These are phyloP conservation scores for Psilocybe cubensis DNA, from an alignment of 768 basidiomycete species.

Conservation along the genomic window DNA sequence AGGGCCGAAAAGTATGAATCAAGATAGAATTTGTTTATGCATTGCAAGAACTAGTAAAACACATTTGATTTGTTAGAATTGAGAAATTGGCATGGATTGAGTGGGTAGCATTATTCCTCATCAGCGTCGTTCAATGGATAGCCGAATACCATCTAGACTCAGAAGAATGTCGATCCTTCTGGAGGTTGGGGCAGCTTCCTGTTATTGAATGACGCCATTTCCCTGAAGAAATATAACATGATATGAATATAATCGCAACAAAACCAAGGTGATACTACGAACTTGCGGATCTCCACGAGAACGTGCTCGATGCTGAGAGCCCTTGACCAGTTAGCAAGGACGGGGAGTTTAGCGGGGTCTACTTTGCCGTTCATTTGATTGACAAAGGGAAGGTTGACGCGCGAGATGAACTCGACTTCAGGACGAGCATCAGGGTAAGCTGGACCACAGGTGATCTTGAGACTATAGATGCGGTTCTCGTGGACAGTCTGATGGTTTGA, in stretches of 20 bases:
- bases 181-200: constrained; percentile 94
- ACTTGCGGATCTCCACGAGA: constrained; percentile 94
- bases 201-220: constrained; percentile 93
- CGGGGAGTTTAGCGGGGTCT: constrained; percentile 69
- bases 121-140: neutral
- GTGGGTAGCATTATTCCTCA: neutral
- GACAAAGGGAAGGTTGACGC: constrained; percentile 95
- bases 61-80: constrained; percentile 3
- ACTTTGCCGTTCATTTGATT: constrained; percentile 75
- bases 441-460: constrained; percentile 85
- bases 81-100: neutral
- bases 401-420: constrained; percentile 80
- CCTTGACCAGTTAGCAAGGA: constrained; percentile 77
- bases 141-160: neutral
- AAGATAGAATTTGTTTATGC: neutral
- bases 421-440: constrained; percentile 81
- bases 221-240: constrained; percentile 49
- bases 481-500: constrained; percentile 84
- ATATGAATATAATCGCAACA: neutral
- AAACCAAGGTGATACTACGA: constrained; percentile 28
- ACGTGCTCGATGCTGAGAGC: constrained; percentile 84
- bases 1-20: neutral
- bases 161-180: constrained; percentile 76
- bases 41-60: constrained; percentile 4
- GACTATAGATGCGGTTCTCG: constrained; percentile 97